A percentile compares a stretch with the other conserved stretches of the same genome.
These are phyloP conservation scores for Vaucheria bursata DNA, from an alignment of 352 stramenopile species.

Conservation along the genomic window DNA sequence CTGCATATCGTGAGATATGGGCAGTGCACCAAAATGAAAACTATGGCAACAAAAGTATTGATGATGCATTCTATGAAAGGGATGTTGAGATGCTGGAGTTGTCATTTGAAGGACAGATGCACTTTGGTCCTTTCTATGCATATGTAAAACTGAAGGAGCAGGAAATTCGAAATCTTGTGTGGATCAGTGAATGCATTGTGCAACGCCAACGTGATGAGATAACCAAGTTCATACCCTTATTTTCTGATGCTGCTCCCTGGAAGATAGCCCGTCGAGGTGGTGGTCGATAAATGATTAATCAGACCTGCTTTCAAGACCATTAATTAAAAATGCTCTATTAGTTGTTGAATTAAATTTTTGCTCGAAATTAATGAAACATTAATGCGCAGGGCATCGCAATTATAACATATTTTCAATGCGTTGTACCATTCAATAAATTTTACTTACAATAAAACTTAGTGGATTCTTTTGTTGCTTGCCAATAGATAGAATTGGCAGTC, in stretches of 20 bases:
- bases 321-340: no score
- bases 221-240: constrained; percentile 97
- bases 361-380: no score
- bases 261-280: constrained; percentile 47
- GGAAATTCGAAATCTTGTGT: constrained; percentile 98
- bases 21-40: constrained; percentile 83
- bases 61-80: constrained; percentile 98
- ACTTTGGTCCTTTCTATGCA: constrained; percentile 96
- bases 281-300: background rate
- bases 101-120: constrained; percentile 97
- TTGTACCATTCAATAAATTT: no score
- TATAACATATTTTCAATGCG: no score
- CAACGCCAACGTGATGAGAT: constrained; percentile 97
- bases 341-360: no score
- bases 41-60: constrained; percentile 80
- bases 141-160: constrained; percentile 99
- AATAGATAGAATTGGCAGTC: no score
- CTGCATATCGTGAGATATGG: constrained; percentile 92
- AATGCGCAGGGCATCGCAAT: no score
- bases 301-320: no score
- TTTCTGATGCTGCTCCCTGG: constrained; percentile 88
- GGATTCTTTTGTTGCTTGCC: no score
- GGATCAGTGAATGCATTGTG: constrained; percentile 98
- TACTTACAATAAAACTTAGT: no score
- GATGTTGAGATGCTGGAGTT: constrained; percentile 96